Evolutionary conservation across 2,329 filamentous ascomycete genomes (phyloP).

Genomic region (Cytospora chrysosperma): DNA sequence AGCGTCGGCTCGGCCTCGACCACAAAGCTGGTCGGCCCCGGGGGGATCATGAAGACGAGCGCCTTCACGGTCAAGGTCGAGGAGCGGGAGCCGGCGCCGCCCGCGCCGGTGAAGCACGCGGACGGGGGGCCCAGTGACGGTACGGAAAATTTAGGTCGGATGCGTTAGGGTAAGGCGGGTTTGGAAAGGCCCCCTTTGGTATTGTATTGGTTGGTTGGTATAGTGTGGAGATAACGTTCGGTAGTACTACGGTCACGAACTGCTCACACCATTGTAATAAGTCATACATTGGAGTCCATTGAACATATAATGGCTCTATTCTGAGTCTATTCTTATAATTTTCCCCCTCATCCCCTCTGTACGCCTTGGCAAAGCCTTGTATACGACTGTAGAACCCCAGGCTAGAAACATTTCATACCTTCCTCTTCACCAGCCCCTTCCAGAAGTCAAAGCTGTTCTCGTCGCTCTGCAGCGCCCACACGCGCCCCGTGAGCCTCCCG

Average conservation of each 20-base stretch:
- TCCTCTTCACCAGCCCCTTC: conserved; percentile 79
- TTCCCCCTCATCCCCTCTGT: background rate
- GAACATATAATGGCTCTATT: background rate
- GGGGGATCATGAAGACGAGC: conserved; percentile 12
- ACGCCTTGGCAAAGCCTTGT: conserved; percentile 21
- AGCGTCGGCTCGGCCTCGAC: conserved; percentile 7
- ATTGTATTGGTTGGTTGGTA: too few relatives aligned
- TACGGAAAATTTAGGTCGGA: background rate
- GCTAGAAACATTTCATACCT: conserved; percentile 51
- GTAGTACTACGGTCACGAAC: background rate
- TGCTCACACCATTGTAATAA: background rate
- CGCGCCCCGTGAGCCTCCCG: conserved; percentile 71
- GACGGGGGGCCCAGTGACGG: background rate
- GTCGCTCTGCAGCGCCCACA: conserved; percentile 88
- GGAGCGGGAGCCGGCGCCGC: background rate
- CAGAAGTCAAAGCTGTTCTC: conserved; percentile 99
- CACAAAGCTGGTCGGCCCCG: conserved; percentile 7
- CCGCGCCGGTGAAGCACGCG: background rate
- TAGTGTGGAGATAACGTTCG: too few relatives aligned
- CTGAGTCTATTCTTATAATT: background rate
- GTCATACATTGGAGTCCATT: background rate
- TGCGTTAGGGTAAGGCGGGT: background rate
- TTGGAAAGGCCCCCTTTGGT: too few relatives aligned
- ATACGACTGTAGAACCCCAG: background rate
- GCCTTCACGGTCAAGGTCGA: conserved; percentile 11